These are phyloP conservation scores for Xylaria sp. DNA, from an alignment of 2,329 filamentous ascomycete species.

Conservation along the genomic window DNA sequence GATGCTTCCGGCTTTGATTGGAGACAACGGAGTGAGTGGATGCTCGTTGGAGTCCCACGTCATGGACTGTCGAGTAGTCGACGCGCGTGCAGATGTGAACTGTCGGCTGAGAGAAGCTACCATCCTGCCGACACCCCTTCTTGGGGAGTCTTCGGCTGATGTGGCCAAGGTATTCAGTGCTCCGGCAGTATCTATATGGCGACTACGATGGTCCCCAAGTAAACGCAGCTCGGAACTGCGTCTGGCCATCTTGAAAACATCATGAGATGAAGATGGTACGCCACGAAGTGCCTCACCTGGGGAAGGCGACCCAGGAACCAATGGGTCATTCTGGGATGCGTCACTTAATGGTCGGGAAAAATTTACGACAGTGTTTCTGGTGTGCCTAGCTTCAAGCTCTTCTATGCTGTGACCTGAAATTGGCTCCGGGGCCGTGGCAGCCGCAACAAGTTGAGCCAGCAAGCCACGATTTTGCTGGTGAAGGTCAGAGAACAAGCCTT, in stretches of 20 bases:
- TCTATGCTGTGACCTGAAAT: not conserved
- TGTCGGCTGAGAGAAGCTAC: conserved; percentile 32
- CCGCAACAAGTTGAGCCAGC: conserved; percentile 57
- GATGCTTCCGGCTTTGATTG: conserved; percentile 39
- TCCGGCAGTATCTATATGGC: conserved; percentile 27
- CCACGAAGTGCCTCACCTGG: conserved; percentile 34
- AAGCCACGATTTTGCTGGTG: conserved; percentile 53
- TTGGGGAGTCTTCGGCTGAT: conserved; percentile 6
- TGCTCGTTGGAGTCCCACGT: conserved; percentile 11
- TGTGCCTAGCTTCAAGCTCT: conserved; percentile 7
- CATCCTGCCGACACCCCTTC: conserved; percentile 28
- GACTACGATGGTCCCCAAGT: conserved; percentile 30
- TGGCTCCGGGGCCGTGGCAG: conserved; percentile 31
- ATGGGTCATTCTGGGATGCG: conserved; percentile 28
- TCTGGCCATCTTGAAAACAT: conserved; percentile 33
- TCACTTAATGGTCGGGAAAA: conserved; percentile 39
- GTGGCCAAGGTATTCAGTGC: conserved; percentile 25
- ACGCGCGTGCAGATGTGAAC: conserved; percentile 14
- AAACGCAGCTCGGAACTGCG: conserved; percentile 24
- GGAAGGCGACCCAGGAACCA: conserved; percentile 31
- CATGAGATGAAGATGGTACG: conserved; percentile 31
- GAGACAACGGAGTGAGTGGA: conserved; percentile 22
- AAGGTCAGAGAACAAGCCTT: conserved; percentile 71
- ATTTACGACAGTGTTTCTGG: conserved; percentile 30
- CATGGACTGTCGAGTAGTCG: conserved; percentile 7